Evolutionary conservation across 768 basidiomycete species (phyloP), one percentile per base, ranked within the genome.

Genomic region (Neoboletus brunneissimus): DNA sequence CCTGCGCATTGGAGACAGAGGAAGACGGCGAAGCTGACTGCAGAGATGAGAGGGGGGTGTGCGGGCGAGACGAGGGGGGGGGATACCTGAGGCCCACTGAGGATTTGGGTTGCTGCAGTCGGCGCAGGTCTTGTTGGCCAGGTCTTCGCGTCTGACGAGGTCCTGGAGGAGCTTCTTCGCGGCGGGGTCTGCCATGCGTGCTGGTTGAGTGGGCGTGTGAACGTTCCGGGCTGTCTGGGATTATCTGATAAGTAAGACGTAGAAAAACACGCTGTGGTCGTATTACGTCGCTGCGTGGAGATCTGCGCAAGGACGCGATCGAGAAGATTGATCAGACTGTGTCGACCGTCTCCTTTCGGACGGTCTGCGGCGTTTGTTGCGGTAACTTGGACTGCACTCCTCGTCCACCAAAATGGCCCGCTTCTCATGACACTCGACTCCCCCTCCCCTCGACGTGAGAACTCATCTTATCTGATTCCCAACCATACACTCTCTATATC

Each of bases 91-190:
- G n/a, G 92, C 91, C 94, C 94, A 98, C 69, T 96, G 94, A 0
- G 94, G 94, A 67, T 92, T 91, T n/a, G 90, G 94, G 58, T 89
- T 93, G 11, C 75, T 72, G 65, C 94, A 97, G 69, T 96, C 94
- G 15, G 81, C 79, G 69, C 94, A 97, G 42, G 76, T 61, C 73
- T 85, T 88, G 76, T 97, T 95, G 32, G 78, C 77, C 58, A 89
- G 77, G 55, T 84, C 87, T 43, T 87, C 85, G 46, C 83, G 81
- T 59, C 82, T 86, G 67, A 84, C 80, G 66, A 96, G 86, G 32
- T 88, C 87, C 62, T 83, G 82, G 15, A 96, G 84, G 32, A 81
- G 79, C 60, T 85, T 86, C 69, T 84, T 89, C 27, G 86, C 32
- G 4, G 12, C 4, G 31, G 31, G 41, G 81, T 20, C 43, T 3